These are phyloP conservation scores for Mrakia frigida DNA, from an alignment of 768 basidiomycete species.

Conservation along the genomic window DNA sequence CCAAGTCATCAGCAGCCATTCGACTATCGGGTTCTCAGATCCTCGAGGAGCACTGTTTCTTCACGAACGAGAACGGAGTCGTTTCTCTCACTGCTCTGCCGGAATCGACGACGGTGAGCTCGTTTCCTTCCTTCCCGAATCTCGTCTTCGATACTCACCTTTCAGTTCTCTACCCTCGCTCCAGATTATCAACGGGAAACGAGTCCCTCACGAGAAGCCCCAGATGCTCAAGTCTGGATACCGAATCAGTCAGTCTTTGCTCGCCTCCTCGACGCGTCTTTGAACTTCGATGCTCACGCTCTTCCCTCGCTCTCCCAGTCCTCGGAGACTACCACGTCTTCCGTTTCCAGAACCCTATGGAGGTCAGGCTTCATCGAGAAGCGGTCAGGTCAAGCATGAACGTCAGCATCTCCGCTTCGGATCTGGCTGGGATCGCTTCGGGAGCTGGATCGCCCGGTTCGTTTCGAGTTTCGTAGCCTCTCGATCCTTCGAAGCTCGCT, in stretches of 20 bases:
- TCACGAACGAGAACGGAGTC: conserved; percentile 78
- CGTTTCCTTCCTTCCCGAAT: too few species aligned
- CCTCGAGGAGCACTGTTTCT: conserved; percentile 82
- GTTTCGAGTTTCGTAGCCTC: conserved; percentile 13
- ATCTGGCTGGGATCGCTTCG: conserved; percentile 52
- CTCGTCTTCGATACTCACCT: background rate
- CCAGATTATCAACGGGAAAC: conserved; percentile 90
- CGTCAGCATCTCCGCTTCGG: conserved; percentile 60
- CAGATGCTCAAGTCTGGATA: conserved; percentile 88
- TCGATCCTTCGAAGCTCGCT: background rate
- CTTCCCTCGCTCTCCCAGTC: conserved; percentile 43
- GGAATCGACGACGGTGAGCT: conserved; percentile 72
- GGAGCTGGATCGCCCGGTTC: conserved; percentile 43
- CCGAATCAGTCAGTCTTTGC: conserved; percentile 59
- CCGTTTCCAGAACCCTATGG: conserved; percentile 74
- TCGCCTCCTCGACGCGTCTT: background rate
- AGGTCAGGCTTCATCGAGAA: conserved; percentile 85
- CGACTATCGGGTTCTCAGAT: conserved; percentile 89
- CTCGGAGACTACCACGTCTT: conserved; percentile 97
- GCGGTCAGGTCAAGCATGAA: conserved; percentile 66
- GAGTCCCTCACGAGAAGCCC: conserved; percentile 65
- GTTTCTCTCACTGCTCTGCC: conserved; percentile 75
- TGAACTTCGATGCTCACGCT: background rate
- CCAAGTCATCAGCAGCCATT: conserved; percentile 74
- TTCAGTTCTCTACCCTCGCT: background rate